Evolutionary conservation across 2,329 filamentous ascomycete genomes (phyloP).

Genomic region (Phyllosticta citriasiana): DNA sequence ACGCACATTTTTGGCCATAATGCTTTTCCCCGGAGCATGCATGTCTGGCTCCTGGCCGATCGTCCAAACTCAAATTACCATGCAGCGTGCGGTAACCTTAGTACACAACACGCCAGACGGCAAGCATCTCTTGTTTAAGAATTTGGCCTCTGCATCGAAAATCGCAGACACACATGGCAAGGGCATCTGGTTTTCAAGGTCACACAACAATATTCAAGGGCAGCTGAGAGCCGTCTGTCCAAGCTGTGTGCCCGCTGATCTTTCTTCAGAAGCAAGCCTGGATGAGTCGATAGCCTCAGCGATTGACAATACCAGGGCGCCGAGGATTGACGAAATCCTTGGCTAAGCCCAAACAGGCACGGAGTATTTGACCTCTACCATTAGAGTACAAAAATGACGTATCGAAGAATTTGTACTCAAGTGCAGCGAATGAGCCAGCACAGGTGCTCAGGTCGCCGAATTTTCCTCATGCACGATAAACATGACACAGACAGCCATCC

Average conservation of each 20-base stretch:
- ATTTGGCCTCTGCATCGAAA: neutral
- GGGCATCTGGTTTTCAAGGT: neutral
- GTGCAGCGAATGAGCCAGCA: neutral
- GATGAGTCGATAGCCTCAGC: neutral
- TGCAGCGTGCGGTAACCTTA: neutral
- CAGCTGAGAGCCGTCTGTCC: neutral
- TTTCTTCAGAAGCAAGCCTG: neutral
- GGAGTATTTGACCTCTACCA: neutral
- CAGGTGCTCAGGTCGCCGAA: neutral
- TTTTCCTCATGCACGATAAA: neutral
- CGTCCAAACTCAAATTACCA: neutral
- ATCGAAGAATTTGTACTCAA: neutral
- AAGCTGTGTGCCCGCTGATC: neutral
- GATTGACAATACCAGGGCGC: neutral
- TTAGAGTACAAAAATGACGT: neutral
- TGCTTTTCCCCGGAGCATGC: neutral
- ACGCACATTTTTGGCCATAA: neutral
- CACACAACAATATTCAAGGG: neutral
- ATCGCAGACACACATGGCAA: neutral
- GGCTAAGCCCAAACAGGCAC: neutral
- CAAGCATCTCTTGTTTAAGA: neutral
- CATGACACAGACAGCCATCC: neutral
- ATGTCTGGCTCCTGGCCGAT: neutral
- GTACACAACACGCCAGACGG: neutral
- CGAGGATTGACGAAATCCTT: neutral